Evolutionary conservation across 148 eudicot genomes (phyloP), one percentile per base, ranked within the genome.

Genomic region (Persicaria tinctoria): DNA sequence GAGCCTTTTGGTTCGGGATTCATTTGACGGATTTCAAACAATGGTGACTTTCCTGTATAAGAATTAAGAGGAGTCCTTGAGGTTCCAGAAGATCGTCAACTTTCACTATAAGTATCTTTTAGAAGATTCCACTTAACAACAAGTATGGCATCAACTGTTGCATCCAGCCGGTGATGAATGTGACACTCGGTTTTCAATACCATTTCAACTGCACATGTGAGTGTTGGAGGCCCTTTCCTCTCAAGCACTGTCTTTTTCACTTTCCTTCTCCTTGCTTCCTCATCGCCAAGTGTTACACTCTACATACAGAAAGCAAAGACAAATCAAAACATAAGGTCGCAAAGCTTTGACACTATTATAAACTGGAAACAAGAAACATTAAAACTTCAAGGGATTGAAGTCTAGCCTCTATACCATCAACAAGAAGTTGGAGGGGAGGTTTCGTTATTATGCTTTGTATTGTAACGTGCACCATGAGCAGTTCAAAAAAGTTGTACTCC

Each of bases 401-500:
- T 38, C 47, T 6, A 12, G 92, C 99, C 99, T 95, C 99, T 62
- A 95, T 88, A 80, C 93, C 99, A 62, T 97, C 99, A 76, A 95
- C 96, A 82, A 92, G 98, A 69, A 86, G 83, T 79, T 95, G 99
- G 74, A 95, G 85, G 27, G 96, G 90, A 8, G 97, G 98, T 72
- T 92, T 95, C 75, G 92, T 92, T 16, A 95, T 85, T 73, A 95
- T 86, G 84, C 79, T 95, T 5, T 95, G 97, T 73, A 95, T 95
- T 3, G 99, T 92, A 78, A 90, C 86, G n/a, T n/a, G n/a, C n/a
- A 63, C 99, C 99, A 80, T 95, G 99, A 46, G 99, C 99, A 17
- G 97, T 95, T 76, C 89, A 97, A 78, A 95, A 96, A 73, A 95
- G 99, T 84, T 92, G 99, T 74, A 95, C 99, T 73, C 99, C 99